Evolutionary conservation across 192 early-diverging fungal species (phyloP).

Genomic region (Coemansia sp.): DNA sequence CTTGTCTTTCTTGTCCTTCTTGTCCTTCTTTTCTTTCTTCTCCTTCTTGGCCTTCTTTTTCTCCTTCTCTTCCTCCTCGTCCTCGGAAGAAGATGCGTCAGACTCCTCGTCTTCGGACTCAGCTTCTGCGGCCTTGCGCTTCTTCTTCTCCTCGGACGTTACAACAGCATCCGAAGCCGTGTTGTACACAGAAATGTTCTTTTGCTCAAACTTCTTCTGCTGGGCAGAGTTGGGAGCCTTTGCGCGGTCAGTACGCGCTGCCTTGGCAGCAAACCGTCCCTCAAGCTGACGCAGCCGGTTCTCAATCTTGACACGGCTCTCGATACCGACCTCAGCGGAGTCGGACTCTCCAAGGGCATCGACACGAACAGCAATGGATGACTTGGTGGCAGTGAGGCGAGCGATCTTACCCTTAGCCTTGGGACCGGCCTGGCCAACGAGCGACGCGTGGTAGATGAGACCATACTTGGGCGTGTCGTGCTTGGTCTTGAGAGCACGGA

Average conservation of each 20-base stretch:
- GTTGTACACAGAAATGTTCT: constrained; percentile 56
- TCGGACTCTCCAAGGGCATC: constrained; percentile 89
- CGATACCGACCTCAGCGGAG: constrained; percentile 80
- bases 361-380: constrained; percentile 83
- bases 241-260: constrained; percentile 67
- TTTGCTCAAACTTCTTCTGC: constrained; percentile 55
- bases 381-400: constrained; percentile 89
- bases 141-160: constrained; percentile 35
- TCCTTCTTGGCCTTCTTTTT: constrained; percentile 49
- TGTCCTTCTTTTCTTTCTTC: constrained; percentile 49
- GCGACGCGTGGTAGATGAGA: constrained; percentile 95
- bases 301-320: constrained; percentile 85
- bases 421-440: constrained; percentile 93
- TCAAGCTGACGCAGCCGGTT: constrained; percentile 86
- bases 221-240: constrained; percentile 45
- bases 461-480: constrained; percentile 99
- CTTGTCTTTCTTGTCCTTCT: constrained; percentile 47
- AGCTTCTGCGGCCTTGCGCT: constrained; percentile 54
- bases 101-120: constrained; percentile 20
- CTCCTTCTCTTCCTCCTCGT: constrained; percentile 45
- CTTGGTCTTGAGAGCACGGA: constrained; percentile 98
- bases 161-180: constrained; percentile 49
- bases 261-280: constrained; percentile 68
- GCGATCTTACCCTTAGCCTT: constrained; percentile 99
- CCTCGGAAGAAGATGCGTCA: constrained; percentile 42